Conservation (phyloP, 768 basidiomycete genomes). For the Tricholoma hemisulphureum region DNA sequence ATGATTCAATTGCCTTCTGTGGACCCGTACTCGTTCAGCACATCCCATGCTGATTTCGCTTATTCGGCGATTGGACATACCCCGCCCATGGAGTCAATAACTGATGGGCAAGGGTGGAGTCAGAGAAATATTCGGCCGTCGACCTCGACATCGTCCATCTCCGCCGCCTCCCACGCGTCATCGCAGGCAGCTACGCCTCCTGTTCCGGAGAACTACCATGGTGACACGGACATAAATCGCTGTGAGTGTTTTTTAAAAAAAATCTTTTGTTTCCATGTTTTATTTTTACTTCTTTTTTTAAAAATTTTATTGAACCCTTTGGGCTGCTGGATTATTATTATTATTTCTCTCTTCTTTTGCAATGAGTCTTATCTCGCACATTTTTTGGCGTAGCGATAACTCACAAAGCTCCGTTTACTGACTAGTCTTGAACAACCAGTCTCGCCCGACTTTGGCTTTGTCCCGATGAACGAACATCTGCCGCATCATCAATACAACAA, state of each 20-base stretch:
- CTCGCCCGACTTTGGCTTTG: slow-evolving; percentile 85
- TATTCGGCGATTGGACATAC: slow-evolving; percentile 63
- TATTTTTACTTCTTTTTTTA: slow-evolving; percentile 5
- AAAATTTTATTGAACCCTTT: no score
- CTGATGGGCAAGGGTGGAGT: slow-evolving; percentile 46
- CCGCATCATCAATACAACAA: slow-evolving; percentile 59
- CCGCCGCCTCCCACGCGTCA: slow-evolving; percentile 71
- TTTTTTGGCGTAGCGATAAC: slow-evolving; percentile 25
- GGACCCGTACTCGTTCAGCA: slow-evolving; percentile 62
- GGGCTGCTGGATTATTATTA: background rate
- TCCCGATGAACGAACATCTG: slow-evolving; percentile 77
- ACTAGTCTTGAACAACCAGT: slow-evolving; percentile 52
- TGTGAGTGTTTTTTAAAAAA: slow-evolving; percentile 69
- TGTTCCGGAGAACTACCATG: slow-evolving; percentile 62
- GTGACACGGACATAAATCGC: slow-evolving; percentile 76
- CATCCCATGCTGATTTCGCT: slow-evolving; percentile 77
- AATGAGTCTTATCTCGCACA: background rate
- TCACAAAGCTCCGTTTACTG: slow-evolving; percentile 41
- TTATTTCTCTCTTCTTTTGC: background rate
- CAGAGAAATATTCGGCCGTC: slow-evolving; percentile 66
- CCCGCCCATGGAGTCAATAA: slow-evolving; percentile 43
- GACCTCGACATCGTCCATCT: slow-evolving; percentile 74
- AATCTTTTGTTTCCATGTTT: background rate
- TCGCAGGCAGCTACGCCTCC: slow-evolving; percentile 84
- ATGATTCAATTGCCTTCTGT: slow-evolving; percentile 80